Conservation (phyloP, 225 moss, liverwort and hornwort species). For the Pleurozium schreberi region DNA sequence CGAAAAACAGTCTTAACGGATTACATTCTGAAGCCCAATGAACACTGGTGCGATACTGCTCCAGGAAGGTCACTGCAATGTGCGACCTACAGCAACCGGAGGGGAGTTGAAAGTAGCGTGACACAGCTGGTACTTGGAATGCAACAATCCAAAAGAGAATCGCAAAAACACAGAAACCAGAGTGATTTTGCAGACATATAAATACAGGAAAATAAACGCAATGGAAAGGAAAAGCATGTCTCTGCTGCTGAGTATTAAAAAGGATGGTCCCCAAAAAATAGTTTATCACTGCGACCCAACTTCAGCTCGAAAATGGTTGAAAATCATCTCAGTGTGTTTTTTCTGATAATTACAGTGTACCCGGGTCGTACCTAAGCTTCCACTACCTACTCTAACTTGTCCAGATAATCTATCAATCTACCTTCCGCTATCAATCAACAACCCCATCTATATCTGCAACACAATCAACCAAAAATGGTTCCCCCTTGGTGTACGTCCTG, state of each 20-base stretch:
- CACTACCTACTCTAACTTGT: not conserved
- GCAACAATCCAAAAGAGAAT: not conserved
- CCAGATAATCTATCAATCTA: not conserved
- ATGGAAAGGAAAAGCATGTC: not conserved
- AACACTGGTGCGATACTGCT: not conserved
- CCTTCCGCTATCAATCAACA: not conserved
- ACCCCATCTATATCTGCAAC: not conserved
- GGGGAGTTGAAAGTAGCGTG: not conserved
- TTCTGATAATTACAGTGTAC: conserved; percentile 16
- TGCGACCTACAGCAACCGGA: not conserved
- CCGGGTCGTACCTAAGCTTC: not conserved
- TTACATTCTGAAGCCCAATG: not conserved
- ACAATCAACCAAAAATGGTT: not conserved
- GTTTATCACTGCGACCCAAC: not conserved
- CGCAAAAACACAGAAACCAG: not conserved
- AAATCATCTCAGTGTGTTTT: conserved; percentile 1
- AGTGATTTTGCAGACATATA: not conserved
- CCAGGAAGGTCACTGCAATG: not conserved
- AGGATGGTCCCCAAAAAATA: conserved; percentile 5
- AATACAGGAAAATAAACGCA: not conserved
- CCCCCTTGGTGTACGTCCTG: not conserved
- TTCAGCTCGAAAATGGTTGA: conserved; percentile 12
- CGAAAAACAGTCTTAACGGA: not conserved
- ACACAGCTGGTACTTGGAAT: not conserved
- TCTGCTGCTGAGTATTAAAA: not conserved